Evolutionary conservation across 75 land plant species (phyloP), one percentile per base, ranked within the genome.

Genomic region (Picea glauca): DNA sequence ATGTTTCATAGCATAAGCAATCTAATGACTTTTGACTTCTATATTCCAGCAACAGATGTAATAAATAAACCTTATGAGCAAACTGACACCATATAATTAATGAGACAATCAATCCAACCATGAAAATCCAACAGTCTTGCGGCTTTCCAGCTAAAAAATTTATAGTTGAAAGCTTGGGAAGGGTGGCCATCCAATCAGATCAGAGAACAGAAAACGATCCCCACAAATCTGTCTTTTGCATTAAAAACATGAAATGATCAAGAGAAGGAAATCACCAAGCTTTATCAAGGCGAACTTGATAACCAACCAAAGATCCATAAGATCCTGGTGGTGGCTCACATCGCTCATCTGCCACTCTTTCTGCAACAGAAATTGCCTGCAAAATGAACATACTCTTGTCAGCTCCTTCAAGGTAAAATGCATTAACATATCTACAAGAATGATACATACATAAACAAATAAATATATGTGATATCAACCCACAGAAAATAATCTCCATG

Each of bases 251-350:
- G 5, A 70, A 18, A 70, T 43, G 50, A 20, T 8, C 23, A n/a
- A 38, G 50, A 43, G 20, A 50, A 59, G 59, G 35, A 35, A 15
- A 82, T 60, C 77, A 95, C 98, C 94, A 90, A 62, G 98, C 91
- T 85, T 89, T 85, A 81, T 95, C 98, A 83, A 95, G 92, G 80
- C 98, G 98, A 58, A 95, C 98, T 91, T 95, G 98, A 87, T 93
- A 95, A 62, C 98, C 98, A 81, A 95, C 98, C 78, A 93, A 75
- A 61, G 95, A 93, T 67, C 88, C 91, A 81, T 81, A 58, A 61
- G 78, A 82, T 60, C 98, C 98, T 58, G 96, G 98, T n/a, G 85
- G 61, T 50, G 92, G 85, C 68, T 95, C 98, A 83, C 91, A 92
- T 38, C 94, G 87, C 78, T 95, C 98, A 85, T 79, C 85, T 78